Percentiles rank a stretch among this genome's conserved stretches.
Conservation (phyloP, 108 stramenopile species). For the Conticribra guillardii region DNA sequence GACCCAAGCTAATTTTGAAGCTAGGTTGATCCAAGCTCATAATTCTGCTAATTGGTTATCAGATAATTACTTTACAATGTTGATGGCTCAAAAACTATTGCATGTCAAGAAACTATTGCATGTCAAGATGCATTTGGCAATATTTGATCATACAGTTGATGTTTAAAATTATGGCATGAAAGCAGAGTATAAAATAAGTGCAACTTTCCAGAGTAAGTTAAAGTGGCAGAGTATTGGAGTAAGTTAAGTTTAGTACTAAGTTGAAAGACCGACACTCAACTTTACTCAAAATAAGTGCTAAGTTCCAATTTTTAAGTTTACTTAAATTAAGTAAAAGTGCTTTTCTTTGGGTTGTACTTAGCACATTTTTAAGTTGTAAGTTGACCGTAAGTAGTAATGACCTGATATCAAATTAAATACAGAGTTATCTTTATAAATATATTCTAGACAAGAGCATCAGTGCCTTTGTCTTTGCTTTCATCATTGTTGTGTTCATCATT, state of each 20-base stretch:
- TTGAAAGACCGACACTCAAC: not conserved
- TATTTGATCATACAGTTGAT: no score
- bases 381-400: not conserved
- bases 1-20: no score
- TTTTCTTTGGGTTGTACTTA: not conserved
- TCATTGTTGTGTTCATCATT: not conserved
- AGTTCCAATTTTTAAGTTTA: not conserved
- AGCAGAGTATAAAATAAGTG: not conserved
- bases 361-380: not conserved
- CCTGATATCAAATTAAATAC: not conserved
- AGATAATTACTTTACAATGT: no score
- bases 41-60: no score
- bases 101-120: no score
- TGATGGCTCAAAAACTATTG: no score
- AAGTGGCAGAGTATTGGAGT: not conserved
- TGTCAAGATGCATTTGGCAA: no score
- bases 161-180: no score
- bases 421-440: no score
- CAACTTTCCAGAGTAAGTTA: not conserved
- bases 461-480: no score
- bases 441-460: no score
- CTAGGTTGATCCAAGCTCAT: no score
- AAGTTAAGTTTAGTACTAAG: not conserved
- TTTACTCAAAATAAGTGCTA: not conserved
- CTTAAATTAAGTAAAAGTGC: not conserved